These are phyloP conservation scores for Flaveria sonorensis DNA, from an alignment of 129 eudicot species.

Conservation along the genomic window DNA sequence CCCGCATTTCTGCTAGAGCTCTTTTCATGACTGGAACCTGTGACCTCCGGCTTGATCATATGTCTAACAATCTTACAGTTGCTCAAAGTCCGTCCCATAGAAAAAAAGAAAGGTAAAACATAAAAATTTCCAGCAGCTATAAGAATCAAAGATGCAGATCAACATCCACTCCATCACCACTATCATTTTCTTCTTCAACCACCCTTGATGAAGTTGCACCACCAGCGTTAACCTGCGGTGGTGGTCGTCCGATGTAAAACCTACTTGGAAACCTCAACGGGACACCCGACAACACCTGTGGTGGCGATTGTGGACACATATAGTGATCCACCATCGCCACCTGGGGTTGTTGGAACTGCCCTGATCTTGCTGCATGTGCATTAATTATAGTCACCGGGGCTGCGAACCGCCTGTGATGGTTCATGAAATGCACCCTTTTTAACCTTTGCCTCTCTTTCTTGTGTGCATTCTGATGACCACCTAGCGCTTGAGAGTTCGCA, in stretches of 20 bases:
- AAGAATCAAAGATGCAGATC: slow-evolving; percentile 64
- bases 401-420: slow-evolving; percentile 47
- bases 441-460: slow-evolving; percentile 72
- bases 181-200: slow-evolving; percentile 38
- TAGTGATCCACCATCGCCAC: slow-evolving; percentile 34
- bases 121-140: not conserved
- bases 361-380: slow-evolving; percentile 48
- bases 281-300: slow-evolving; percentile 65
- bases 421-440: slow-evolving; percentile 55
- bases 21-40: no score
- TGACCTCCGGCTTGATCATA: no score
- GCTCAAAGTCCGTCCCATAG: no score
- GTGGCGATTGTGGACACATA: slow-evolving; percentile 42
- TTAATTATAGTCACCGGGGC: slow-evolving; percentile 42
- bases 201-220: slow-evolving; percentile 30
- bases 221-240: slow-evolving; percentile 12
- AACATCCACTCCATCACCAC: slow-evolving; percentile 59
- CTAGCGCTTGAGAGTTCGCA: slow-evolving; percentile 79
- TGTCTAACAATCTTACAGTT: no score
- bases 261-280: slow-evolving; percentile 42
- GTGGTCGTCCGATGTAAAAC: slow-evolving; percentile 39
- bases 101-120: not conserved
- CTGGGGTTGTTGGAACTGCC: slow-evolving; percentile 34
- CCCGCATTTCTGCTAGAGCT: no score
- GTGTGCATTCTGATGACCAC: slow-evolving; percentile 92